Percentiles rank a stretch among this genome's conserved stretches.
Evolutionary conservation across 495 filamentous ascomycete species (phyloP).

Genomic region (Penicillium ochrochloron): DNA sequence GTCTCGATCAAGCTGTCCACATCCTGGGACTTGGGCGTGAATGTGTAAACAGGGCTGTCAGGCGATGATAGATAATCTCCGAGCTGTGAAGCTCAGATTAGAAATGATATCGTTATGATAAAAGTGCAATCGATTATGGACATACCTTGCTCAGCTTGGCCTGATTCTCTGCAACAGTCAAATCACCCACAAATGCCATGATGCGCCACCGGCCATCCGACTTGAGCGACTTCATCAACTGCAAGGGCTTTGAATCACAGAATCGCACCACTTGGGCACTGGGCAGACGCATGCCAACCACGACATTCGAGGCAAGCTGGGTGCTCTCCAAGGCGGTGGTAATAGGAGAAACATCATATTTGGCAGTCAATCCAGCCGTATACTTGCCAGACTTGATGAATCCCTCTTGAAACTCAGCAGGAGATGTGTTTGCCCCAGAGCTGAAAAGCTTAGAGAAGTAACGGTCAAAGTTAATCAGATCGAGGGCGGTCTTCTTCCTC

Average conservation of each 20-base stretch:
- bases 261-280: slow-evolving; percentile 64
- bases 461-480: slow-evolving; percentile 75
- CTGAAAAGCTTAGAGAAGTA: slow-evolving; percentile 68
- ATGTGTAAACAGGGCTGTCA: slow-evolving; percentile 44
- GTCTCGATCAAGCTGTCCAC: slow-evolving; percentile 65
- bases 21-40: slow-evolving; percentile 50
- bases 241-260: slow-evolving; percentile 62
- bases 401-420: slow-evolving; percentile 56
- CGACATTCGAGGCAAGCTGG: slow-evolving; percentile 50
- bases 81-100: slow-evolving; percentile 29
- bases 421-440: slow-evolving; percentile 38
- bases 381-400: slow-evolving; percentile 66
- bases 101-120: not conserved
- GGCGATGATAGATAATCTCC: slow-evolving; percentile 42
- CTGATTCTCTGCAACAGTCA: slow-evolving; percentile 44
- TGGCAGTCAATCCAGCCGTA: slow-evolving; percentile 65
- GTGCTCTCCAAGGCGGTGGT: slow-evolving; percentile 39
- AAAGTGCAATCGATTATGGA: not conserved
- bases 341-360: slow-evolving; percentile 58
- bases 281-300: slow-evolving; percentile 60
- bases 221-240: slow-evolving; percentile 51
- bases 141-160: slow-evolving; percentile 48
- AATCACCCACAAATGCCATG: slow-evolving; percentile 58
- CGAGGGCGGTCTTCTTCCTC: slow-evolving; percentile 67
- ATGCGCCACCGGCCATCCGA: slow-evolving; percentile 68